Conservation (phyloP, 2,329 filamentous ascomycete genomes). For the Sodiomyces alkalinus region DNA sequence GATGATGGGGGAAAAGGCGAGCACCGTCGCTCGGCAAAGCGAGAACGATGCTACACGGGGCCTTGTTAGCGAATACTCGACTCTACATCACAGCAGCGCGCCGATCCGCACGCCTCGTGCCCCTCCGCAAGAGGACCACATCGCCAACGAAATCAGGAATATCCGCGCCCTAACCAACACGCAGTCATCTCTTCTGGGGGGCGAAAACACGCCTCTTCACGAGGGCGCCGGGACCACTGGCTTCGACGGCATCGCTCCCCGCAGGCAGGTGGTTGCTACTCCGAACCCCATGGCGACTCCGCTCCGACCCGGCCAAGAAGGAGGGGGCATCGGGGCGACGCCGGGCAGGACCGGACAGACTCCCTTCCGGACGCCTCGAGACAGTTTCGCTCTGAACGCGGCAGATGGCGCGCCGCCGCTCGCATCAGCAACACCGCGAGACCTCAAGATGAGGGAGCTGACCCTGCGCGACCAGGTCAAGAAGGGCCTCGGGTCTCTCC, state of each 20-base stretch:
- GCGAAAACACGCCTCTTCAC: constrained; percentile 80
- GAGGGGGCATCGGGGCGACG: constrained; percentile 56
- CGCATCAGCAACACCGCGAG: constrained; percentile 61
- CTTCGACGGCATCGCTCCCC: constrained; percentile 71
- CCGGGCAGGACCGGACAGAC: constrained; percentile 60
- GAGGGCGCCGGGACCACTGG: constrained; percentile 73
- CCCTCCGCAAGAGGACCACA: constrained; percentile 83
- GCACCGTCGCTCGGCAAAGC: constrained; percentile 54
- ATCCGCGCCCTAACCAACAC: constrained; percentile 86
- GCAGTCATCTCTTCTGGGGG: constrained; percentile 81
- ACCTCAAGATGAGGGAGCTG: constrained; percentile 56
- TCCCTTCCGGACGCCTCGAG: constrained; percentile 74
- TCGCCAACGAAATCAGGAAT: constrained; percentile 92
- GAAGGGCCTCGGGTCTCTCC: constrained; percentile 63
- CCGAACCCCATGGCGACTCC: constrained; percentile 94
- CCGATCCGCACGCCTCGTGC: constrained; percentile 88
- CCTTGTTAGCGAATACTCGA: constrained; percentile 74
- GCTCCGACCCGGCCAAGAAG: constrained; percentile 45
- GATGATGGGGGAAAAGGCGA: constrained; percentile 78
- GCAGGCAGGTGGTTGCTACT: constrained; percentile 69
- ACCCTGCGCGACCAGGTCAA: constrained; percentile 54
- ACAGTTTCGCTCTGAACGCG: constrained; percentile 71
- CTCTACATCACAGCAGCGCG: constrained; percentile 62
- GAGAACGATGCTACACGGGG: constrained; percentile 78
- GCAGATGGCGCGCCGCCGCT: constrained; percentile 53